Evolutionary conservation across 2,329 filamentous ascomycete genomes (phyloP).

Genomic region (Onygena corvina): DNA sequence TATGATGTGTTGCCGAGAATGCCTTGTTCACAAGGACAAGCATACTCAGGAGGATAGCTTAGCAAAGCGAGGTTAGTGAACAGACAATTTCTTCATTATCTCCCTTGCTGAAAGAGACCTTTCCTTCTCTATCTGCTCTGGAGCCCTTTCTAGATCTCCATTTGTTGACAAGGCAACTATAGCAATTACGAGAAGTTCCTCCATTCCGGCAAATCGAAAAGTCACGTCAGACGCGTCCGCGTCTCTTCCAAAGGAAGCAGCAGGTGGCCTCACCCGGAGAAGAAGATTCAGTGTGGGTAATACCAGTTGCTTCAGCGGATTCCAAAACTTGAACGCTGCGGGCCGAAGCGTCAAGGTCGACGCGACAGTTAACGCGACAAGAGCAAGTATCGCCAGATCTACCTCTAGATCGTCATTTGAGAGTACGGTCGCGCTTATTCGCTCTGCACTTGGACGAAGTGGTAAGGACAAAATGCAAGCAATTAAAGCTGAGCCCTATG

Average conservation of each 20-base stretch:
- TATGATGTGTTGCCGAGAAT: conserved; percentile 4
- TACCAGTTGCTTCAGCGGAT: conserved; percentile 12
- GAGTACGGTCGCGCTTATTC: conserved; percentile 11
- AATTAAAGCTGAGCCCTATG: background rate
- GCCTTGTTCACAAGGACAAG: background rate
- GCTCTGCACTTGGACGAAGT: conserved; percentile 9
- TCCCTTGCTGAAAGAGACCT: background rate
- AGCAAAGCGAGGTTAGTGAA: background rate
- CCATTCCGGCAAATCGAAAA: background rate
- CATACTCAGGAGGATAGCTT: background rate
- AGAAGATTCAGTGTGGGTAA: conserved; percentile 23
- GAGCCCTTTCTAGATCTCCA: background rate
- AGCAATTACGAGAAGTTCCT: background rate
- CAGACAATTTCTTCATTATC: background rate
- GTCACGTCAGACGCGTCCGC: background rate
- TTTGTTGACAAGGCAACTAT: background rate
- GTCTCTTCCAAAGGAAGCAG: background rate
- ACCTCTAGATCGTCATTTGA: conserved; percentile 7
- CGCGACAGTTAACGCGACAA: background rate
- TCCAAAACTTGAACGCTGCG: conserved; percentile 5
- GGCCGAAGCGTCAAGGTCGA: conserved; percentile 13
- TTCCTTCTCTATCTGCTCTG: background rate
- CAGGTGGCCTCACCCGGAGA: background rate
- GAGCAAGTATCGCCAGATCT: background rate
- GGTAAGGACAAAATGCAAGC: conserved; percentile 7